Conservation (phyloP, 164 flowering plant species). For the Akebia trifoliata region DNA sequence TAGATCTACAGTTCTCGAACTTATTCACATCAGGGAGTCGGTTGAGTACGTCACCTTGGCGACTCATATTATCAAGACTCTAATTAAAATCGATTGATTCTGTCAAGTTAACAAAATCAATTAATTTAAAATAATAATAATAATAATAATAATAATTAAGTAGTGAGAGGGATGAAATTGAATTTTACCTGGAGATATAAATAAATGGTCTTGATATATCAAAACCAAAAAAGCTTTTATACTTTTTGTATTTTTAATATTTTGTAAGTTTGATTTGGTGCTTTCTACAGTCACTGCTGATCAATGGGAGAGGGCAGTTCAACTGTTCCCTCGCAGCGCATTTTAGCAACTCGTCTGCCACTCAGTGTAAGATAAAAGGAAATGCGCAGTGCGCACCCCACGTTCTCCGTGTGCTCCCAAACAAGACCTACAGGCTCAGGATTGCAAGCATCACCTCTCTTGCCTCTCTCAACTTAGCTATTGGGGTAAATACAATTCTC, state of each 20-base stretch:
- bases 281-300: slow-evolving; percentile 45
- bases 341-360: slow-evolving; percentile 26
- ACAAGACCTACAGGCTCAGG: slow-evolving; percentile 75
- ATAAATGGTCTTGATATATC: no score
- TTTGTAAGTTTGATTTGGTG: neutral
- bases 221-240: no score
- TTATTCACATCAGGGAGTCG: no score
- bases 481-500: slow-evolving; percentile 76
- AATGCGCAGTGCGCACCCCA: slow-evolving; percentile 58
- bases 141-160: no score
- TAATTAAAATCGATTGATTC: no score
- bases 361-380: slow-evolving; percentile 37
- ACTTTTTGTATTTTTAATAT: neutral
- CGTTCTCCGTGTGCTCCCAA: slow-evolving; percentile 50
- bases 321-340: slow-evolving; percentile 71
- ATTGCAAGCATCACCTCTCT: slow-evolving; percentile 79
- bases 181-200: no score
- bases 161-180: no score
- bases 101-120: no score
- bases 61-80: no score
- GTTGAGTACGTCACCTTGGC: no score
- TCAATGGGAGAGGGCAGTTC: slow-evolving; percentile 82
- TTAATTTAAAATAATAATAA: no score
- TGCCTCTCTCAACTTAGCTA: slow-evolving; percentile 70
- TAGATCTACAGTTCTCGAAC: no score